Conservation (phyloP, 2,329 filamentous ascomycete species). For the Monosporascus sp. region DNA sequence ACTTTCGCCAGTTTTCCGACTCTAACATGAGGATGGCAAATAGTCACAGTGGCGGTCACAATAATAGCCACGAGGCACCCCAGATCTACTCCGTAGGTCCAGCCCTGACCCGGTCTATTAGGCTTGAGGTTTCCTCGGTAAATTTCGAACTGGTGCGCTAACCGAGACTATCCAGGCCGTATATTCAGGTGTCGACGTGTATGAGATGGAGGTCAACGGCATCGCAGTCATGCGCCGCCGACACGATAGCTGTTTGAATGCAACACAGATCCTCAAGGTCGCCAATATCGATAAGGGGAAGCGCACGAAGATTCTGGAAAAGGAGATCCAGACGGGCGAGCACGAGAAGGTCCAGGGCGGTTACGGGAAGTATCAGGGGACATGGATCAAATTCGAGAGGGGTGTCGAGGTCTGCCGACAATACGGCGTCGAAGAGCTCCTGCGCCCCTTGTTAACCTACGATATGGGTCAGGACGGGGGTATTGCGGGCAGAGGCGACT, state of each 20-base stretch:
- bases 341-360: constrained; percentile 98
- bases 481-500: constrained; percentile 63
- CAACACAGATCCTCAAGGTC: constrained; percentile 96
- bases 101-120: background rate
- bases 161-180: constrained; percentile 54
- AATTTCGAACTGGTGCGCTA: constrained; percentile 9
- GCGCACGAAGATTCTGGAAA: constrained; percentile 94
- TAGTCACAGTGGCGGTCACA: constrained; percentile 12
- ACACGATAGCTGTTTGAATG: constrained; percentile 94
- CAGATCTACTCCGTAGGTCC: constrained; percentile 58
- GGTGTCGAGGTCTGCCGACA: constrained; percentile 87
- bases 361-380: constrained; percentile 98
- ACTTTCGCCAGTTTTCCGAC: constrained; percentile 37
- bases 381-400: constrained; percentile 93
- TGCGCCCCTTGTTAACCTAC: constrained; percentile 72
- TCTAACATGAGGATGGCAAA: constrained; percentile 28
- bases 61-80: constrained; percentile 34
- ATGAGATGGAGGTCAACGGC: constrained; percentile 95
- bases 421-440: constrained; percentile 70
- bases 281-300: constrained; percentile 97
- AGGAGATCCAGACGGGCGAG: constrained; percentile 92
- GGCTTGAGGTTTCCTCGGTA: background rate
- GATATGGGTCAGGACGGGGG: constrained; percentile 75
- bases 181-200: constrained; percentile 93
- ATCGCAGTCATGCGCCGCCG: constrained; percentile 94